Percentiles rank a stretch among this genome's conserved stretches.
Conservation (phyloP, 306 rosid genomes). For the Cucurbita maxima region DNA sequence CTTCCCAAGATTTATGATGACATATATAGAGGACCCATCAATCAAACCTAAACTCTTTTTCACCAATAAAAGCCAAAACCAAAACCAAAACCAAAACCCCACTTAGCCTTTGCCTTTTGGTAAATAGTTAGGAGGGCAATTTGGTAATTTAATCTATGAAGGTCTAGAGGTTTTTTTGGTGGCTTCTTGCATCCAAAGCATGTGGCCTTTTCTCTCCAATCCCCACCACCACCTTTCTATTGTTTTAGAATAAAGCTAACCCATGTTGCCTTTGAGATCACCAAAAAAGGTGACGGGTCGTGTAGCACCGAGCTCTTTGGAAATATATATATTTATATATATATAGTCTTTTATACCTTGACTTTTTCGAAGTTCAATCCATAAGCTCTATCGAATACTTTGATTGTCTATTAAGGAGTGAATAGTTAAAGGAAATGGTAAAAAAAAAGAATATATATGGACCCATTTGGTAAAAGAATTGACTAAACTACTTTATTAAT, state of each 20-base stretch:
- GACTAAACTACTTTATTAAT: slow-evolving; percentile 35
- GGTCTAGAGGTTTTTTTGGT: slow-evolving; percentile 27
- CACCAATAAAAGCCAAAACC: not conserved
- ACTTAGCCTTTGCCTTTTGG: not conserved
- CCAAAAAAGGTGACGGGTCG: not conserved
- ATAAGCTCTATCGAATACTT: slow-evolving; percentile 12
- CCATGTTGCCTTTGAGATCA: slow-evolving; percentile 41
- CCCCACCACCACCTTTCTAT: slow-evolving; percentile 5
- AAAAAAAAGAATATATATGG: too few relatives aligned
- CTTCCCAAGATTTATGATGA: not conserved
- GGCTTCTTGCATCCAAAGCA: slow-evolving; percentile 98
- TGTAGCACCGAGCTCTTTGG: too few relatives aligned
- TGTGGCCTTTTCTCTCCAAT: slow-evolving; percentile 55
- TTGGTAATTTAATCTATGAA: not conserved
- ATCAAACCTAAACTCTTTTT: not conserved
- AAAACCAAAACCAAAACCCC: not conserved
- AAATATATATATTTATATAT: too few relatives aligned
- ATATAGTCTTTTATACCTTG: not conserved
- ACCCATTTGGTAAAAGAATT: slow-evolving; percentile 13
- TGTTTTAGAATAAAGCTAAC: slow-evolving; percentile 51
- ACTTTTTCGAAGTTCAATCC: not conserved
- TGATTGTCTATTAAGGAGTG: too few relatives aligned
- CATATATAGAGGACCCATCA: not conserved
- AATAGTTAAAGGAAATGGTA: too few relatives aligned
- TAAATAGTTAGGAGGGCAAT: not conserved